Evolutionary conservation across 495 filamentous ascomycete species (phyloP).

Genomic region (Penicillium steckii): DNA sequence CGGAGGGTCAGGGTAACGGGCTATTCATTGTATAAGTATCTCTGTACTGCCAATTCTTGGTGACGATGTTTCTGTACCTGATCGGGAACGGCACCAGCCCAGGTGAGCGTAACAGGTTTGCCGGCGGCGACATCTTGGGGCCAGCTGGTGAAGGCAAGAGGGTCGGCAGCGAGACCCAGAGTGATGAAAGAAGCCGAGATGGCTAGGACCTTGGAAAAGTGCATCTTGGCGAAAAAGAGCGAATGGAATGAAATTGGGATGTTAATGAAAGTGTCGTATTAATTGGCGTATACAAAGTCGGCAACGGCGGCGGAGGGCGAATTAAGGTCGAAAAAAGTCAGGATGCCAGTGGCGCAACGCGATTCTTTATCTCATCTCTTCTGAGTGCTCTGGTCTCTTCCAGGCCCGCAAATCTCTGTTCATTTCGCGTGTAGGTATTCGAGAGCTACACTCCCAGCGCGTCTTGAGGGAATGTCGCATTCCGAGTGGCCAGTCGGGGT

Average conservation of each 20-base stretch:
- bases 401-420: constrained; percentile 11
- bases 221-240: constrained; percentile 13
- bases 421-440: constrained; percentile 18
- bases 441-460: constrained; percentile 9
- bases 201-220: constrained; percentile 33
- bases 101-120: constrained; percentile 38
- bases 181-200: constrained; percentile 28
- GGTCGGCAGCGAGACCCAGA: constrained; percentile 29
- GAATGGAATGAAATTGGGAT: constrained; percentile 3
- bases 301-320: constrained; percentile 3
- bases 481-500: constrained; percentile 11
- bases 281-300: background rate
- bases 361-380: constrained; percentile 21
- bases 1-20: constrained; percentile 45
- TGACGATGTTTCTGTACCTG: constrained; percentile 13
- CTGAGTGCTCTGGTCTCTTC: background rate
- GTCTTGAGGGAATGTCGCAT: constrained; percentile 27
- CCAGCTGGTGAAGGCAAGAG: constrained; percentile 43
- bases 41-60: too few relatives aligned
- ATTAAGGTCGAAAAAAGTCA: background rate
- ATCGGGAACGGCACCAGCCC: constrained; percentile 34
- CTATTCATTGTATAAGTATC: constrained; percentile 13
- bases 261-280: constrained; percentile 20
- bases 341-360: constrained; percentile 19
- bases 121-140: constrained; percentile 40